Conservation (phyloP, 1,284 basidiomycete genomes). For the Pulveroboletus sp. region DNA sequence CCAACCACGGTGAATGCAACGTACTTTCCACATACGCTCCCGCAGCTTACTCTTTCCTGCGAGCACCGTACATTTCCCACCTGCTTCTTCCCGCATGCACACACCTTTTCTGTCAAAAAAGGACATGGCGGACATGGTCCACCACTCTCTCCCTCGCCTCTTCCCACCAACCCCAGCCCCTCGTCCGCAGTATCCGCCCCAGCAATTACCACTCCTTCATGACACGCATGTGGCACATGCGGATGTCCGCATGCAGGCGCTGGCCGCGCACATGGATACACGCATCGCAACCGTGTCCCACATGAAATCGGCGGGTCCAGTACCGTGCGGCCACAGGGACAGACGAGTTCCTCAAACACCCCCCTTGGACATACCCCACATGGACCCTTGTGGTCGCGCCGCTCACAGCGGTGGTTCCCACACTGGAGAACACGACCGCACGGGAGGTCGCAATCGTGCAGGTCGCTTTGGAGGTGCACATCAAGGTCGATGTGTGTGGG, state of each 20-base stretch:
- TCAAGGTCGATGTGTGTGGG: conserved; percentile 26
- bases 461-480: conserved; percentile 36
- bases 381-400: conserved; percentile 76
- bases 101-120: conserved; percentile 73
- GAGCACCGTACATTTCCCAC: conserved; percentile 77
- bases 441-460: conserved; percentile 79
- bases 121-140: conserved; percentile 81
- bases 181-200: conserved; percentile 29
- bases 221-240: conserved; percentile 75
- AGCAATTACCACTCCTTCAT: conserved; percentile 47
- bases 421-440: conserved; percentile 76
- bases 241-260: conserved; percentile 80
- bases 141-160: conserved; percentile 10
- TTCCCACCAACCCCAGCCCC: conserved; percentile 11
- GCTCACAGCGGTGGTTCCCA: conserved; percentile 76
- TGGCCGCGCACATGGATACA: conserved; percentile 75
- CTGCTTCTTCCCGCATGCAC: conserved; percentile 85
- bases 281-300: conserved; percentile 75
- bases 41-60: conserved; percentile 81
- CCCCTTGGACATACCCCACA: conserved; percentile 84
- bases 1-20: neutral
- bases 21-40: conserved; percentile 74
- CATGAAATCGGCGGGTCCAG: conserved; percentile 77
- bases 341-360: conserved; percentile 87
- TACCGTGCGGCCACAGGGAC: conserved; percentile 75